Conservation (phyloP, 129 eudicot species). For the Saposhnikovia divaricata region DNA sequence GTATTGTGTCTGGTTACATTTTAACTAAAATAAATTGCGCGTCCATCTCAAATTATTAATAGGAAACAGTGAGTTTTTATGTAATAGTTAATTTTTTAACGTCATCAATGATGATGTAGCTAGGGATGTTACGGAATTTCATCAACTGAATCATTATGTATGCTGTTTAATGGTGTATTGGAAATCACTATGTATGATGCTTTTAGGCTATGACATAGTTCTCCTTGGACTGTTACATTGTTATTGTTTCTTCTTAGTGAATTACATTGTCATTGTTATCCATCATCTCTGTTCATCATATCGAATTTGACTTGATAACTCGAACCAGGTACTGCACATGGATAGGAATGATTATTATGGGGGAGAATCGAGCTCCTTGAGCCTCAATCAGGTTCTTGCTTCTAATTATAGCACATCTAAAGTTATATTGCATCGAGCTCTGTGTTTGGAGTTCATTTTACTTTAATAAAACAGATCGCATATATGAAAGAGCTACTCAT, state of each 20-base stretch:
- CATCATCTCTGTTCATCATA: not conserved
- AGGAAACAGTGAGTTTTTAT: not conserved
- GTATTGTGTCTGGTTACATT: too few species aligned
- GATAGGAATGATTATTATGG: slow-evolving; percentile 75
- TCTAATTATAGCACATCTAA: not conserved
- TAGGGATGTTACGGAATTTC: not conserved
- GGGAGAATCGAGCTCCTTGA: slow-evolving; percentile 76
- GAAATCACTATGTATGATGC: not conserved
- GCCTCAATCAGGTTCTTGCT: slow-evolving; percentile 50
- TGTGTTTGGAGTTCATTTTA: not conserved
- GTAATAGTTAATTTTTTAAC: not conserved
- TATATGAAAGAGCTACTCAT: not conserved
- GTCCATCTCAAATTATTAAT: not conserved
- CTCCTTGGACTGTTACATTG: not conserved
- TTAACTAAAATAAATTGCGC: not conserved
- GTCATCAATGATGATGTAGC: not conserved
- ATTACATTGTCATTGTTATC: not conserved
- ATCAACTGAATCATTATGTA: not conserved
- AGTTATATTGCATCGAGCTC: not conserved
- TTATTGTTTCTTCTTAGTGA: too few species aligned
- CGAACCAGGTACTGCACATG: slow-evolving; percentile 70
- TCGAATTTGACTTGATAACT: slow-evolving; percentile 9
- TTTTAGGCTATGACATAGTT: not conserved
- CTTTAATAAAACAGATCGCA: not conserved
- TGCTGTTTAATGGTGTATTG: not conserved